Percentiles rank a stretch among this genome's conserved stretches.
Conservation (phyloP, 2,329 filamentous ascomycete genomes). For the Cytospora paraplurivora region DNA sequence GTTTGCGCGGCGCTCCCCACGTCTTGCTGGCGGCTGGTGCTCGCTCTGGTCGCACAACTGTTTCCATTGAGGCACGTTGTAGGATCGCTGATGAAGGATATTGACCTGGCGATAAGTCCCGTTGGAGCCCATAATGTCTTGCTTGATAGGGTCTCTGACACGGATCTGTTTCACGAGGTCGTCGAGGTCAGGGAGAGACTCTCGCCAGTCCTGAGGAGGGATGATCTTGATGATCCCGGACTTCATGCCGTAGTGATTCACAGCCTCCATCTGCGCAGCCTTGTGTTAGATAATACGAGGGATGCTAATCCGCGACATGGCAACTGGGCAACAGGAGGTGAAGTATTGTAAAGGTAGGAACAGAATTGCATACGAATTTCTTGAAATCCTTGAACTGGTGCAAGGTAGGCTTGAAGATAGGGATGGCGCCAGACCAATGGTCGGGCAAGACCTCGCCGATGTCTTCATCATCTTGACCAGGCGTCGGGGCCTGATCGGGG, state of each 20-base stretch:
- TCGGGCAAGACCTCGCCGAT: slow-evolving; percentile 81
- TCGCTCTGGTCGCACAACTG: slow-evolving; percentile 91
- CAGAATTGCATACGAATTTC: slow-evolving; percentile 67
- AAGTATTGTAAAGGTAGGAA: neutral
- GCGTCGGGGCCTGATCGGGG: slow-evolving; percentile 30
- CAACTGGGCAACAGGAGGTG: slow-evolving; percentile 3
- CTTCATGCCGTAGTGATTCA: slow-evolving; percentile 95
- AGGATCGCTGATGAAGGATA: slow-evolving; percentile 91
- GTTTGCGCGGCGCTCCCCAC: slow-evolving; percentile 76
- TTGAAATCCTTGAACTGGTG: slow-evolving; percentile 93
- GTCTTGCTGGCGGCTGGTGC: slow-evolving; percentile 88
- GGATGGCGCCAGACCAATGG: slow-evolving; percentile 88
- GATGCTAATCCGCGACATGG: slow-evolving; percentile 10
- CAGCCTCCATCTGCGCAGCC: slow-evolving; percentile 65
- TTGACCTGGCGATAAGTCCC: slow-evolving; percentile 97
- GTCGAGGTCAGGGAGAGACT: slow-evolving; percentile 74
- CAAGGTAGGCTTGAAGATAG: slow-evolving; percentile 95
- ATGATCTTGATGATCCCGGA: slow-evolving; percentile 96
- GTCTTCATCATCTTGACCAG: slow-evolving; percentile 47
- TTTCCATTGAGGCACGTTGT: slow-evolving; percentile 96
- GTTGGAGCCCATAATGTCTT: slow-evolving; percentile 95
- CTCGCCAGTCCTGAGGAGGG: slow-evolving; percentile 90
- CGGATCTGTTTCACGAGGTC: slow-evolving; percentile 88
- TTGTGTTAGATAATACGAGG: slow-evolving; percentile 34
- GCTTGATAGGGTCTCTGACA: slow-evolving; percentile 96